Percentiles rank a stretch among this genome's conserved stretches.
These are phyloP conservation scores for Populus ilicifolia DNA, from an alignment of 345 rosid species.

Conservation along the genomic window DNA sequence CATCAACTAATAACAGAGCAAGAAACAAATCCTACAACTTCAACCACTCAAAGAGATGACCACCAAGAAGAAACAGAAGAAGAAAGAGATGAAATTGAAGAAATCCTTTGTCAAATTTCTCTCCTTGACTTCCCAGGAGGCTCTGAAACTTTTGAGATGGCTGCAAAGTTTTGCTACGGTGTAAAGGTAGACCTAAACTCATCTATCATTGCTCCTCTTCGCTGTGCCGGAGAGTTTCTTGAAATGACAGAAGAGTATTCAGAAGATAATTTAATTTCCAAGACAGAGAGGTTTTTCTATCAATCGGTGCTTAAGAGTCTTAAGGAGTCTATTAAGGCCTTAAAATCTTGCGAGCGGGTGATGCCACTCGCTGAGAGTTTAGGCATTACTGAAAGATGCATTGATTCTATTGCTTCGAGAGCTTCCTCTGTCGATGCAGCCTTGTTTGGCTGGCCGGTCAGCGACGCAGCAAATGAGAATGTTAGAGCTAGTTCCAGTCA, in stretches of 20 bases:
- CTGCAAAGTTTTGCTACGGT: conserved; percentile 92
- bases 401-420: conserved; percentile 55
- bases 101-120: conserved; percentile 39
- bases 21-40: conserved; percentile 36
- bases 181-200: conserved; percentile 73
- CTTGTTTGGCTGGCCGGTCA: conserved; percentile 92
- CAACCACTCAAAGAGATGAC: conserved; percentile 12
- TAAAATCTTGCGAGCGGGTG: conserved; percentile 73
- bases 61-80: conserved; percentile 1
- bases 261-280: conserved; percentile 68
- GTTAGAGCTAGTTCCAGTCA: conserved; percentile 27
- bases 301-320: conserved; percentile 64
- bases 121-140: conserved; percentile 86
- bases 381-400: conserved; percentile 59
- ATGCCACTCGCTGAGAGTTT: conserved; percentile 48
- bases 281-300: conserved; percentile 62
- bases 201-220: conserved; percentile 65
- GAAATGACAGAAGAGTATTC: conserved; percentile 87
- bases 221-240: conserved; percentile 81
- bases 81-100: conserved; percentile 30
- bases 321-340: conserved; percentile 65
- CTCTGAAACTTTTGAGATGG: conserved; percentile 78
- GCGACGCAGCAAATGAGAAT: conserved; percentile 31
- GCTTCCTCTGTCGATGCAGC: conserved; percentile 70
- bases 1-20: conserved; percentile 69